Percentiles rank a stretch among this genome's conserved stretches.
phyloP scores from a whole-genome alignment of 805 yeast genomes.

The Wickerhamomyces bisporus region DNA sequence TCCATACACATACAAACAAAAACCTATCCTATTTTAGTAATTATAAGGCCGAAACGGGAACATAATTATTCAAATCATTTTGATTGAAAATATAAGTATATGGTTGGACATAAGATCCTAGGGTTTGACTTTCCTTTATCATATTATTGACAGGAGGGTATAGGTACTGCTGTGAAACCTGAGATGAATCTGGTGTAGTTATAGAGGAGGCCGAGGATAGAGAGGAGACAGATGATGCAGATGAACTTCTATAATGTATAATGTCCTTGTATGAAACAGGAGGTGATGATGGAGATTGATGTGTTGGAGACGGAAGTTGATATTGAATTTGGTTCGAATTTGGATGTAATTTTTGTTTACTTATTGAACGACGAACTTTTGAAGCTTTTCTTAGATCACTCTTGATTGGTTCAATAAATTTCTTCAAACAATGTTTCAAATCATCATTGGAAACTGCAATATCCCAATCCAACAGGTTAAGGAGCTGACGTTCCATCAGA shows the following conservation, averaged over 20 bases:
- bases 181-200: slow-evolving; percentile 1
- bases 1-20: no score
- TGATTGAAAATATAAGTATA: slow-evolving; percentile 2
- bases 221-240: slow-evolving; percentile 12
- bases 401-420: slow-evolving; percentile 74
- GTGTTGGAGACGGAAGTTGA: slow-evolving; percentile 3
- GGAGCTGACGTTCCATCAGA: slow-evolving; percentile 74
- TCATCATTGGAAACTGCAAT: slow-evolving; percentile 63
- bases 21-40: no score
- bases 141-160: neutral
- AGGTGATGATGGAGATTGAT: slow-evolving; percentile 4
- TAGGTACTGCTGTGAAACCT: neutral
- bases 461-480: slow-evolving; percentile 68
- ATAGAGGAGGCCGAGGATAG: slow-evolving; percentile 4
- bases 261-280: slow-evolving; percentile 8
- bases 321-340: neutral
- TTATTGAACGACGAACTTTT: slow-evolving; percentile 16
- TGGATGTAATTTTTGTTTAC: slow-evolving; percentile 7
- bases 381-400: slow-evolving; percentile 30
- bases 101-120: slow-evolving; percentile 1
- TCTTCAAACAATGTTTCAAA: slow-evolving; percentile 58
- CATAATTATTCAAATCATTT: slow-evolving; percentile 1
- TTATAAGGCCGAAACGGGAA: slow-evolving; percentile 1
- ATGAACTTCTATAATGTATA: slow-evolving; percentile 9
- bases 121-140: neutral